Evolutionary conservation across 2,329 filamentous ascomycete species (phyloP), one percentile per base, ranked within the genome.

Genomic region (Colletotrichum sp.): DNA sequence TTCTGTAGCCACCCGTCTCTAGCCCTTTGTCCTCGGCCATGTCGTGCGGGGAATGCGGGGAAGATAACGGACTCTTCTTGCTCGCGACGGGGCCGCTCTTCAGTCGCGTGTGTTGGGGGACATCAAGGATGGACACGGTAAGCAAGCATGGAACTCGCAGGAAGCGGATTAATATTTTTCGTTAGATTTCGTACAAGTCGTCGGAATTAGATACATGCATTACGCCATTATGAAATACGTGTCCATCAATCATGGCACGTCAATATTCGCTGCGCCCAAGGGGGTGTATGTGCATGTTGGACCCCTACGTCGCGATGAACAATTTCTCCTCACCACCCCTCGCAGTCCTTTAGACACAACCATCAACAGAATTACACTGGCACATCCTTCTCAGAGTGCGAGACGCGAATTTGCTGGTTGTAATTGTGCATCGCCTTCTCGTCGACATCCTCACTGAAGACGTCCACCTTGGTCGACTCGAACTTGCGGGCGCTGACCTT

Each of bases 401-500:
- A 78, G 18, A 83, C 77, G 26, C 81, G 81, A 30, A 84, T 81
- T 71, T 86, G 84, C 69, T 88, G 81, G 77, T 88, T 86, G 79
- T 90, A 91, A 49, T 85, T 85, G 67, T 87, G 82, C 82, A 92
- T 83, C 6, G 90, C 83, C 30, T 85, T 85, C 32, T 84, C 85
- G 49, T 52, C 77, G n/a, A 92, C 83, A 12, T 84, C 82, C 80
- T 90, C 89, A 59, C 86, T 86, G 77, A 92, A 92, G 13, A 91
- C 90, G 73, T 92, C 87, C 10, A 92, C 90, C 75, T 89, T 80
- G 3, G 90, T 91, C 28, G 82, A 82, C 10, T 92, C 90, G 82
- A 97, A 98, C 80, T 95, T 93, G 80, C 95, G 89, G 8, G 95
- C 94, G 78, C 90, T 89, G 26, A 96, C 87, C 2, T 90, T 87